Conservation (phyloP, 495 filamentous ascomycete genomes). For the Pseudomonodictys pantanalensis region DNA sequence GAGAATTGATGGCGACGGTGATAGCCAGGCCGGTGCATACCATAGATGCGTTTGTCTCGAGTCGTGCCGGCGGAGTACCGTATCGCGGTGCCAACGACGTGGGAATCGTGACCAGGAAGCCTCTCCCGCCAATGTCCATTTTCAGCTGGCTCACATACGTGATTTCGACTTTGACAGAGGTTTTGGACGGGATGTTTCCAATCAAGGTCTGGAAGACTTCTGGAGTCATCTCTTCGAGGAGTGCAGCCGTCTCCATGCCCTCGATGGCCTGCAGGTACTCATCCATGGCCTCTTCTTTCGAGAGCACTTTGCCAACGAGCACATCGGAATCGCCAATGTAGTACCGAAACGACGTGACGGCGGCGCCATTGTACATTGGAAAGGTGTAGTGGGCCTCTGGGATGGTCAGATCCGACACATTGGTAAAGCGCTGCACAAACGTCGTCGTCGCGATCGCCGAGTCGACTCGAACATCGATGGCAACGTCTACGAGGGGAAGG, state of each 20-base stretch:
- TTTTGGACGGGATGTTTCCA: slow-evolving; percentile 36
- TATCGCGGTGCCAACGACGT: slow-evolving; percentile 37
- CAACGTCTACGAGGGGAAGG: slow-evolving; percentile 7
- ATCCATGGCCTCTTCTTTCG: slow-evolving; percentile 2
- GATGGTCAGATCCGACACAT: not conserved
- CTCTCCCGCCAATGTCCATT: slow-evolving; percentile 20
- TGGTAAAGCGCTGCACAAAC: slow-evolving; percentile 1
- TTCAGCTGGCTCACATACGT: slow-evolving; percentile 32
- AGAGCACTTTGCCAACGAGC: not conserved
- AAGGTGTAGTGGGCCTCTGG: not conserved
- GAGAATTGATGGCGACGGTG: slow-evolving; percentile 13
- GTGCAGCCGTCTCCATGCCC: slow-evolving; percentile 17
- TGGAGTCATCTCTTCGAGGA: slow-evolving; percentile 35
- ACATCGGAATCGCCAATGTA: slow-evolving; percentile 20
- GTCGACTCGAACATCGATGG: slow-evolving; percentile 10
- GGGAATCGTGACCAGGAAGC: slow-evolving; percentile 32
- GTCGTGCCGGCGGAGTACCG: slow-evolving; percentile 15
- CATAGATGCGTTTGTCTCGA: not conserved
- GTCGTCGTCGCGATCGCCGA: not conserved
- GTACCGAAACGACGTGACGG: slow-evolving; percentile 30
- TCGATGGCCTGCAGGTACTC: slow-evolving; percentile 26
- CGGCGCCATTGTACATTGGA: slow-evolving; percentile 32
- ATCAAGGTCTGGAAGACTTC: slow-evolving; percentile 36
- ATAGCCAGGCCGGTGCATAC: not conserved
- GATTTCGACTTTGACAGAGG: slow-evolving; percentile 27